Evolutionary conservation across 2,329 filamentous ascomycete genomes (phyloP).

Genomic region (Bipolaris victoriae): DNA sequence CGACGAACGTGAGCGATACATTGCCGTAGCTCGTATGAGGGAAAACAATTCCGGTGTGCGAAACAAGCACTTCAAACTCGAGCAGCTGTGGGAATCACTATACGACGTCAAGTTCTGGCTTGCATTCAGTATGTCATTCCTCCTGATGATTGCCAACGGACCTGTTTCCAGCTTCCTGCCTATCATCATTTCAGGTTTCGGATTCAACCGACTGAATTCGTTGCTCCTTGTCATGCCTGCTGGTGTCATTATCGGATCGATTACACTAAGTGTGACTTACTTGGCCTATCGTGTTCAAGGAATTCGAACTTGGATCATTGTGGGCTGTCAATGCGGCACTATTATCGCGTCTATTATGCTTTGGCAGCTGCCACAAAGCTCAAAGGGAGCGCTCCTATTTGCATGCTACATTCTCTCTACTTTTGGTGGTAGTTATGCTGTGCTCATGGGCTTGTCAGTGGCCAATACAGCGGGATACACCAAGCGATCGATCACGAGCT

Average conservation of each 20-base stretch:
- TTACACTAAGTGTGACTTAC: not conserved
- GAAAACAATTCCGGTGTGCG: not conserved
- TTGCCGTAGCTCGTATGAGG: not conserved
- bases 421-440: slow-evolving; percentile 56
- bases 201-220: not conserved
- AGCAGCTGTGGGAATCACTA: not conserved
- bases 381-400: slow-evolving; percentile 56
- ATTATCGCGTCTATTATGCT: slow-evolving; percentile 43
- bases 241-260: not conserved
- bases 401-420: slow-evolving; percentile 56
- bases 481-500: slow-evolving; percentile 57
- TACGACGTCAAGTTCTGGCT: not conserved
- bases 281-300: not conserved
- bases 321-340: not conserved
- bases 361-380: slow-evolving; percentile 51
- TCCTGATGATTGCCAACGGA: not conserved
- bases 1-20: not conserved
- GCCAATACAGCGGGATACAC: slow-evolving; percentile 62
- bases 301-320: not conserved
- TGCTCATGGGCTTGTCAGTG: slow-evolving; percentile 58
- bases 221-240: not conserved
- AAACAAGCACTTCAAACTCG: not conserved
- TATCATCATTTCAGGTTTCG: not conserved
- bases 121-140: not conserved
- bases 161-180: not conserved